These are phyloP conservation scores for Blepharisma undulans DNA, from an alignment of 169 alveolate genomes.

Conservation along the genomic window DNA sequence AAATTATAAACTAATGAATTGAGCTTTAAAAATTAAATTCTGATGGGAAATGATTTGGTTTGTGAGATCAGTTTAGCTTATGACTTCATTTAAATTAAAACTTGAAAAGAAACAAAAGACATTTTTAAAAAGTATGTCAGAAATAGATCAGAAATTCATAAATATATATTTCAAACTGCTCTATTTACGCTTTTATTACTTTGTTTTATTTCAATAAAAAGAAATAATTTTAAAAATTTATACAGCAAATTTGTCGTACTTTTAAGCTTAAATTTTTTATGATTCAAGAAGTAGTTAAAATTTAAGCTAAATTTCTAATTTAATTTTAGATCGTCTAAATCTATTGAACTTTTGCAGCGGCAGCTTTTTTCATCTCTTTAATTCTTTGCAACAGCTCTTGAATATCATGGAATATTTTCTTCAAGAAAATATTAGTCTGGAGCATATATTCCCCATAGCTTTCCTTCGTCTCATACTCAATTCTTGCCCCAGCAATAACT, in stretches of 20 bases:
- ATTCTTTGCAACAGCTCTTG: background rate
- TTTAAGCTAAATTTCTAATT: background rate
- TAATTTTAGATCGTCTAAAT: background rate
- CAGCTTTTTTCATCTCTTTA: conserved; percentile 16
- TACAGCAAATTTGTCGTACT: too few species aligned
- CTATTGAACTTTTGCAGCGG: background rate
- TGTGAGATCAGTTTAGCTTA: too few species aligned
- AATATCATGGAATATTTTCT: conserved; percentile 14
- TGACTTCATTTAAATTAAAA: too few species aligned
- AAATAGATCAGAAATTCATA: too few species aligned
- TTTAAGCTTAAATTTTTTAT: too few species aligned
- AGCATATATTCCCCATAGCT: conserved; percentile 28
- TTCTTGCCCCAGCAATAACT: background rate
- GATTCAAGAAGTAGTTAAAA: background rate
- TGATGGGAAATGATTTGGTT: background rate
- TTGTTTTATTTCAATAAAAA: too few species aligned
- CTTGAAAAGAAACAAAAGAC: background rate
- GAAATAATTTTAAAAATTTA: too few species aligned
- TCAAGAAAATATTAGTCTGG: background rate
- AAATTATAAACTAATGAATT: too few species aligned
- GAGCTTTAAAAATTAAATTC: background rate
- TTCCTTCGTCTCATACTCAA: conserved; percentile 16
- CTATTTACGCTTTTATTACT: too few species aligned
- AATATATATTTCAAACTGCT: too few species aligned
- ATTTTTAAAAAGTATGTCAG: background rate